phyloP scores from a whole-genome alignment of 768 basidiomycete species.

The Amanita exitialis region DNA sequence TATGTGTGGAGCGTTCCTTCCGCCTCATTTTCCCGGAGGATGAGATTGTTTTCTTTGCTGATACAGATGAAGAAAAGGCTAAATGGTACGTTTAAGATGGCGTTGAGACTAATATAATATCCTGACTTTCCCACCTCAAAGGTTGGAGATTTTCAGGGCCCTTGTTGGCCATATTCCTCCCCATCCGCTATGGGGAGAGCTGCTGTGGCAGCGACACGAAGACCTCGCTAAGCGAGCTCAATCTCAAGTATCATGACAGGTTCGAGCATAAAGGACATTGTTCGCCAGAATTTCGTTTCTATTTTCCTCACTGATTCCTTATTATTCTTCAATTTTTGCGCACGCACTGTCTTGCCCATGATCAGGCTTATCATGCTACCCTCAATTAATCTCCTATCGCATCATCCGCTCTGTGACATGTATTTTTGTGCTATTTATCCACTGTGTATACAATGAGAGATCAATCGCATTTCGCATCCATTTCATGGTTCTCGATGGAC shows the following conservation, averaged over 20 bases:
- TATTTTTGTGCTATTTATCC: constrained; percentile 5
- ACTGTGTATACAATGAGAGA: background rate
- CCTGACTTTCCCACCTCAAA: constrained; percentile 19
- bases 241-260: background rate
- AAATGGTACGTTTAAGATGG: constrained; percentile 52
- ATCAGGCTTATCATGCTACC: background rate
- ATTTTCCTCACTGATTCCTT: background rate
- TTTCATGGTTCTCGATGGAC: background rate
- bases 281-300: background rate
- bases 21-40: constrained; percentile 72
- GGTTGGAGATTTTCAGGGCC: constrained; percentile 79
- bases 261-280: background rate
- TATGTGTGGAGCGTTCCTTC: constrained; percentile 80
- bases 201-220: constrained; percentile 76
- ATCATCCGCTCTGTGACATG: background rate
- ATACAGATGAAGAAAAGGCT: constrained; percentile 79
- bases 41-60: constrained; percentile 85
- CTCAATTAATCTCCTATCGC: constrained; percentile 1
- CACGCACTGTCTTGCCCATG: background rate
- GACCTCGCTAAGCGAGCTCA: constrained; percentile 28
- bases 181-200: constrained; percentile 89
- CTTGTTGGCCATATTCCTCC: constrained; percentile 86
- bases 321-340: background rate
- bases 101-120: too few species aligned
- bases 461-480: background rate